phyloP scores from a whole-genome alignment of 2,329 filamentous ascomycete species.

The Aureobasidium sp. region DNA sequence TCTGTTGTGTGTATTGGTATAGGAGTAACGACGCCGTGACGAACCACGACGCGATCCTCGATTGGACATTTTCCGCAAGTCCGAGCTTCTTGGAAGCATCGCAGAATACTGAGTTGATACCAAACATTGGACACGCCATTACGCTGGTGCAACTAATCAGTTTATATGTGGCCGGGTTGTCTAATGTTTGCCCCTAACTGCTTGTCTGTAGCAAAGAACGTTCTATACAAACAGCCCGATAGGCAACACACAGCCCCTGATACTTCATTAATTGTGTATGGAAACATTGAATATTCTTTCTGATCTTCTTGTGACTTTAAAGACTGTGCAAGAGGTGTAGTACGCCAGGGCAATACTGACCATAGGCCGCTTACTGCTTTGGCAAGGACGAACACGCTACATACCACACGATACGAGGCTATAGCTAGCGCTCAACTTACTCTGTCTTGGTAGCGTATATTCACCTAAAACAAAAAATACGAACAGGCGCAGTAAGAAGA shows the following conservation, averaged over 20 bases:
- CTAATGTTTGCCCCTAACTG: neutral
- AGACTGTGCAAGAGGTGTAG: neutral
- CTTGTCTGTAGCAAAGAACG: neutral
- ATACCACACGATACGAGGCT: neutral
- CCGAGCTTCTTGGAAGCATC: neutral
- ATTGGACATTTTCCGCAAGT: neutral
- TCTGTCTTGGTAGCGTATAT: neutral
- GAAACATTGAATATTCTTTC: neutral
- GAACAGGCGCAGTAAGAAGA: neutral
- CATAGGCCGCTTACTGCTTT: neutral
- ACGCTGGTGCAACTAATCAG: no score
- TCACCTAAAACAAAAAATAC: neutral
- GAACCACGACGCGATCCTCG: neutral
- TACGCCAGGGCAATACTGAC: neutral
- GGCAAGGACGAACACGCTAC: neutral
- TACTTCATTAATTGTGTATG: neutral
- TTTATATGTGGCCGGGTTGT: neutral
- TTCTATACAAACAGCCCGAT: neutral
- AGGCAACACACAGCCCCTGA: neutral
- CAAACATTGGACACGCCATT: neutral
- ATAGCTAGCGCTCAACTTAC: neutral
- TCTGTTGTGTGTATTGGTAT: neutral
- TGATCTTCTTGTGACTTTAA: neutral
- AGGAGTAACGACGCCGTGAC: neutral
- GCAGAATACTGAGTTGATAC: neutral